Conservation (phyloP, 164 flowering plant species). For the Amborella trichopoda region DNA sequence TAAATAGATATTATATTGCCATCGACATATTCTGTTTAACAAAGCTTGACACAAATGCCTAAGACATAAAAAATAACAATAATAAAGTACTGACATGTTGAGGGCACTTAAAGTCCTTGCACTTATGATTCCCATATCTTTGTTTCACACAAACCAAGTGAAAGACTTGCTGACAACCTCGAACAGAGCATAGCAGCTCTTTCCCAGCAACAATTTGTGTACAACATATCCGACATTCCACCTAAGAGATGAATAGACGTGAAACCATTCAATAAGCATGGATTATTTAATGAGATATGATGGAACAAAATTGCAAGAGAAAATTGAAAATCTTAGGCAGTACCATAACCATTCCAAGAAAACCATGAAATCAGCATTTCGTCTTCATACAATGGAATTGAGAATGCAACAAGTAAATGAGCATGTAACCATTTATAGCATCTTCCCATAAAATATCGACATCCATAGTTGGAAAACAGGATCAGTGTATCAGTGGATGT, state of each 20-base stretch:
- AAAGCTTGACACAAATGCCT: background rate
- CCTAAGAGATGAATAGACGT: conserved; percentile 31
- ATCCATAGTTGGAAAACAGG: too few species aligned
- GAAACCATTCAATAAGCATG: background rate
- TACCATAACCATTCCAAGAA: background rate
- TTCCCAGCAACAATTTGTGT: conserved; percentile 38
- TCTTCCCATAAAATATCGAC: too few species aligned
- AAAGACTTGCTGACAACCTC: conserved; percentile 42
- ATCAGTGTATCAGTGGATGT: too few species aligned
- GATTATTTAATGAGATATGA: background rate
- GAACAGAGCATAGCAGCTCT: conserved; percentile 51
- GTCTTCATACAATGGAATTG: too few species aligned
- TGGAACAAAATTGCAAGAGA: background rate
- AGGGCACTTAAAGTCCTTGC: conserved; percentile 69
- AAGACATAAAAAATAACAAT: background rate
- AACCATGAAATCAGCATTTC: background rate
- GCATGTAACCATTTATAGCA: too few species aligned
- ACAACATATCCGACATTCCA: conserved; percentile 54
- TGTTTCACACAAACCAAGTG: conserved; percentile 51
- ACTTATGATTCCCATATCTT: conserved; percentile 19
- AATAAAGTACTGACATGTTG: conserved; percentile 57
- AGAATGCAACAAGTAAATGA: too few species aligned
- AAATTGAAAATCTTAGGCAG: background rate
- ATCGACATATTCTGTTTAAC: background rate
- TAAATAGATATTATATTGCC: background rate